Conservation (phyloP, 306 rosid genomes). For the Lupinus albus region DNA sequence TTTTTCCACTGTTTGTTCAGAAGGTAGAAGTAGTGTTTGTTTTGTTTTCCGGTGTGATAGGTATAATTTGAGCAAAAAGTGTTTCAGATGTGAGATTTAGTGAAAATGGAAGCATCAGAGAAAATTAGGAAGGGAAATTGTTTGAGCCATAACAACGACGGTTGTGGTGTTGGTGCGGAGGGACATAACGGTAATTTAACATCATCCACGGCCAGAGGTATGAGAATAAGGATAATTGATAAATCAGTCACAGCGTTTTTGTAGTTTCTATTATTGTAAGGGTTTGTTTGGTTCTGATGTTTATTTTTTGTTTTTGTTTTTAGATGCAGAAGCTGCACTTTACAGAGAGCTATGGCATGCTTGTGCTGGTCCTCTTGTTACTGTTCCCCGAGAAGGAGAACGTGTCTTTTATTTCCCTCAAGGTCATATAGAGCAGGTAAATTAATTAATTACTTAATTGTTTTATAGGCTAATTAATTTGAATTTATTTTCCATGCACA, state of each 20-base stretch:
- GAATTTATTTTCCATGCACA: no score
- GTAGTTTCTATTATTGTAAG: no score
- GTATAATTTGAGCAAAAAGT: conserved; percentile 12
- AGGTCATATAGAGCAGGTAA: conserved; percentile 92
- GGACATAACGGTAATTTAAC: conserved; percentile 45
- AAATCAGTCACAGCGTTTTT: background rate
- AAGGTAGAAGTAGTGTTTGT: background rate
- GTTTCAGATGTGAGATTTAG: conserved; percentile 50
- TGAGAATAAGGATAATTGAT: conserved; percentile 20
- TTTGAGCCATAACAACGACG: conserved; percentile 43
- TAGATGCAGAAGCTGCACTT: conserved; percentile 78
- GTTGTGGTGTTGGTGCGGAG: conserved; percentile 38
- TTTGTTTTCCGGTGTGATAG: no score
- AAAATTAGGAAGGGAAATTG: conserved; percentile 57
- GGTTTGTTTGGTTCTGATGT: background rate
- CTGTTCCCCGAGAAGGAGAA: conserved; percentile 73
- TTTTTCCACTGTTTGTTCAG: background rate
- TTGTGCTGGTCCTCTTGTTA: conserved; percentile 92
- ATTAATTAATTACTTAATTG: background rate
- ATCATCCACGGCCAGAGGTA: conserved; percentile 38
- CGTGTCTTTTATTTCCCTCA: conserved; percentile 88
- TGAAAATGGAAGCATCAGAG: conserved; percentile 72
- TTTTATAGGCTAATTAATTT: no score
- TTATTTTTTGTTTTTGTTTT: background rate
- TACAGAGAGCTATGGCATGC: conserved; percentile 93